phyloP scores from a whole-genome alignment of 2,329 filamentous ascomycete species.

The Penicillium olsonii region DNA sequence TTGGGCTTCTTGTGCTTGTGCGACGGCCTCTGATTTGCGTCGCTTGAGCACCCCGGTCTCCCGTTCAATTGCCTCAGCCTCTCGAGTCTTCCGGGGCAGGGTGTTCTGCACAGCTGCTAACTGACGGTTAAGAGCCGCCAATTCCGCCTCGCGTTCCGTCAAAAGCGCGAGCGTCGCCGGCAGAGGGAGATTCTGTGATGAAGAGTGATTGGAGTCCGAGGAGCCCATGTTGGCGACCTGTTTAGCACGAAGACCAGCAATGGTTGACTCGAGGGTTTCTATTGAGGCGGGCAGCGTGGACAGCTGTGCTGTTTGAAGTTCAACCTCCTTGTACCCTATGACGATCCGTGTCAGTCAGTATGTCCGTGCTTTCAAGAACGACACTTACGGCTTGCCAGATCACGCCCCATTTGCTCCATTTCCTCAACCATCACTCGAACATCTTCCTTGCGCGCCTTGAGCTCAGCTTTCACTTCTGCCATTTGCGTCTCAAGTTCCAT shows the following conservation, averaged over 20 bases:
- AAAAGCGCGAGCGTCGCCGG: slow-evolving; percentile 44
- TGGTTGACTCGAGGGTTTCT: slow-evolving; percentile 51
- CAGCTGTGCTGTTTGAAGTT: slow-evolving; percentile 54
- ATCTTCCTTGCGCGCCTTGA: slow-evolving; percentile 79
- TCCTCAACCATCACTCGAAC: slow-evolving; percentile 72
- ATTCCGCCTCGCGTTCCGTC: slow-evolving; percentile 42
- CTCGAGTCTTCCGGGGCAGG: slow-evolving; percentile 45
- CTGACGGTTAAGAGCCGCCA: slow-evolving; percentile 44
- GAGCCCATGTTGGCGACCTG: slow-evolving; percentile 65
- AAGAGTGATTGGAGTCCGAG: slow-evolving; percentile 35
- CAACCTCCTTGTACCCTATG: slow-evolving; percentile 56
- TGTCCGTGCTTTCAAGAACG: background rate
- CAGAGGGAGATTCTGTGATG: slow-evolving; percentile 42
- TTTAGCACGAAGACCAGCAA: slow-evolving; percentile 54
- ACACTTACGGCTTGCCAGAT: slow-evolving; percentile 59
- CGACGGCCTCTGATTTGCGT: slow-evolving; percentile 46
- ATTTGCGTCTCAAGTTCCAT: slow-evolving; percentile 72
- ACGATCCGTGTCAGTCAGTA: background rate
- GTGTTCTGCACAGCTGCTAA: slow-evolving; percentile 46
- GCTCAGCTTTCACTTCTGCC: slow-evolving; percentile 67
- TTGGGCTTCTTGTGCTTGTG: slow-evolving; percentile 50
- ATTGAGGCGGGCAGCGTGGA: slow-evolving; percentile 55
- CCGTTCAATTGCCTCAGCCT: slow-evolving; percentile 48
- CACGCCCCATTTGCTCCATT: slow-evolving; percentile 68
- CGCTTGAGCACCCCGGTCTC: slow-evolving; percentile 46